Base-by-base conservation (phyloP, 805 yeast species). In the Scheffersomyces amazonensis region DNA sequence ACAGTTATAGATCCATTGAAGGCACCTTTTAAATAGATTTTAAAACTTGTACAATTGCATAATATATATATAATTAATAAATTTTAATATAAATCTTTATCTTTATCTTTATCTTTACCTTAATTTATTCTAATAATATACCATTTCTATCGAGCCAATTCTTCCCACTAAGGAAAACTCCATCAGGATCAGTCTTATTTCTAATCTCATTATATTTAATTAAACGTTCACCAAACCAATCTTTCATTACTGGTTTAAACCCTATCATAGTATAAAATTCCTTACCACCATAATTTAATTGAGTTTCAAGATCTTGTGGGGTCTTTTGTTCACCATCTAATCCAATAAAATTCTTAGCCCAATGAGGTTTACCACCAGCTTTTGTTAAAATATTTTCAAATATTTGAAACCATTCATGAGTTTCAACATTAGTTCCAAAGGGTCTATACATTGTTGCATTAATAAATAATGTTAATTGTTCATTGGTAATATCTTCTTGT, bases 371-470 rank as follows among this genome's bases (percentile, higher is more conserved):
- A 31, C 99, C 99, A 25, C 85, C 89, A 20, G 84, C 89, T 19
- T 78, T 80, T 35, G 72, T 73, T 72, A 90, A 69, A 1, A 87
- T 76, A 37, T 77, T 76, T 62, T 91, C 99, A 60, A 91, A 91
- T n/a, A 73, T 69, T 35, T 75, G 75, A 63, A 76, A 91, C 96
- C 97, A 91, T 48, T 78, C 73, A 32, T 77, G 79, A 24, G 88
- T 80, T 31, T 85, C 82, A 9, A 89, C 82, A 52, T 81, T 75
- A 40, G 77, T 75, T 24, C 76, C 74, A 62, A 91, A 91, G n/a
- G 99, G 99, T 61, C 97, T 76, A 62, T 90, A 91, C 80, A 91
- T 86, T 1, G 98, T 91, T 6, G 96, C 96, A 57, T 91, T 93
- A 52, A 91, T 75, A 64, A 85, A 89, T 42, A 91, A 58, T 0